Conservation (phyloP, 768 basidiomycete species). For the Suillus brevipes region DNA sequence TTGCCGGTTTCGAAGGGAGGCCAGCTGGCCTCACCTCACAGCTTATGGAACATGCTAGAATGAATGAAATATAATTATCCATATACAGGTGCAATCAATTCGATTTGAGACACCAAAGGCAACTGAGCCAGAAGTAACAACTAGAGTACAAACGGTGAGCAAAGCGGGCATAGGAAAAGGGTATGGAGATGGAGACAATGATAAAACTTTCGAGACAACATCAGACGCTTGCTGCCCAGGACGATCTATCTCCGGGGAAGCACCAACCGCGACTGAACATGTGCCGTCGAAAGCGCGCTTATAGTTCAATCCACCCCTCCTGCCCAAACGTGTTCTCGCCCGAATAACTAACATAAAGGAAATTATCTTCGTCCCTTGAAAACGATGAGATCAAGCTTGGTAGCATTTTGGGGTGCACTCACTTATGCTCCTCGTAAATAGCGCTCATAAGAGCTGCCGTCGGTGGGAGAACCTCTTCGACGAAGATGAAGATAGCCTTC, state of each 20-base stretch:
- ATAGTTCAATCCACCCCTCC: conserved; percentile 34
- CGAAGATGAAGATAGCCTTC: conserved; percentile 99
- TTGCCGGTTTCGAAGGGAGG: neutral
- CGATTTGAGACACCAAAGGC: conserved; percentile 17
- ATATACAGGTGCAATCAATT: conserved; percentile 22
- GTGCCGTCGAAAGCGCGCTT: conserved; percentile 19
- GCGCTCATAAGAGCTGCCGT: conserved; percentile 98
- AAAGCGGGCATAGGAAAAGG: conserved; percentile 20
- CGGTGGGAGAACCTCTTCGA: conserved; percentile 97
- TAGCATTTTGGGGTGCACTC: conserved; percentile 32
- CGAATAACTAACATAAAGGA: conserved; percentile 97
- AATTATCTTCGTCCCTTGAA: conserved; percentile 94
- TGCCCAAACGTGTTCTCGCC: conserved; percentile 95
- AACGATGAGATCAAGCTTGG: conserved; percentile 27
- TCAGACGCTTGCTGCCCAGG: conserved; percentile 26
- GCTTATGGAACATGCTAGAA: neutral
- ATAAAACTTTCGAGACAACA: conserved; percentile 12
- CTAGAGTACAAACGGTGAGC: conserved; percentile 30
- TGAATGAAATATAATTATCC: conserved; percentile 15
- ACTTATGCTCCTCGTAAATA: conserved; percentile 99
- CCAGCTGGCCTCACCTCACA: neutral
- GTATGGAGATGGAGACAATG: conserved; percentile 26
- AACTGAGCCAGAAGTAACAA: conserved; percentile 16
- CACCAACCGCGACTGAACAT: conserved; percentile 17
- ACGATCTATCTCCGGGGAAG: conserved; percentile 25